These are phyloP conservation scores for Bacidia rubella DNA, from an alignment of 495 filamentous ascomycete genomes.

Conservation along the genomic window DNA sequence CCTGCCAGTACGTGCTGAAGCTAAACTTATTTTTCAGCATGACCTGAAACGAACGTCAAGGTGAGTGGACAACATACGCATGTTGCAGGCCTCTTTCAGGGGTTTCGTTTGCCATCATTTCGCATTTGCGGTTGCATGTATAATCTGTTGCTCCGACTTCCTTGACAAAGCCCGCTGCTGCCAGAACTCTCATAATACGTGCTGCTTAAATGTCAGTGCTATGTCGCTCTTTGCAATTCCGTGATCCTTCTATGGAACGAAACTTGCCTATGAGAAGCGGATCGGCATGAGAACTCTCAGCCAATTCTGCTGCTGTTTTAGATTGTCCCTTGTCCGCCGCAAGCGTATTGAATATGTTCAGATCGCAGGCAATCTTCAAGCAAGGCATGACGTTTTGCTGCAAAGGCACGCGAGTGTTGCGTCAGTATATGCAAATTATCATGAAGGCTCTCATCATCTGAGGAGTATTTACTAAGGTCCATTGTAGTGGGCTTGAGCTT, in stretches of 20 bases:
- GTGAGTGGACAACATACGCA: conserved; percentile 1
- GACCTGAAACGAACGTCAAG: neutral
- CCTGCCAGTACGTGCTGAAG: conserved; percentile 19
- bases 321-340: conserved; percentile 22
- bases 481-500: no score
- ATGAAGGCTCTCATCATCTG: no score
- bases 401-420: neutral
- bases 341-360: conserved; percentile 25
- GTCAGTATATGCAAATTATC: no score
- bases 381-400: conserved; percentile 8
- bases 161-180: conserved; percentile 23
- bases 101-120: conserved; percentile 23
- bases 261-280: conserved; percentile 18
- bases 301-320: conserved; percentile 22
- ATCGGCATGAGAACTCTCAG: conserved; percentile 23
- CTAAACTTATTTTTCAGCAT: conserved; percentile 7
- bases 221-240: no score
- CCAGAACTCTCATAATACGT: neutral
- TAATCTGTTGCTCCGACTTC: conserved; percentile 27
- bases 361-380: conserved; percentile 23
- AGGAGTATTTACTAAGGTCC: no score
- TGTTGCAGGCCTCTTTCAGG: conserved; percentile 9
- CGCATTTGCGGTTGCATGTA: conserved; percentile 22
- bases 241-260: neutral
- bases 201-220: no score